Base-by-base conservation (phyloP, 768 basidiomycete species). In the Clitopilus hobsonii region DNA sequence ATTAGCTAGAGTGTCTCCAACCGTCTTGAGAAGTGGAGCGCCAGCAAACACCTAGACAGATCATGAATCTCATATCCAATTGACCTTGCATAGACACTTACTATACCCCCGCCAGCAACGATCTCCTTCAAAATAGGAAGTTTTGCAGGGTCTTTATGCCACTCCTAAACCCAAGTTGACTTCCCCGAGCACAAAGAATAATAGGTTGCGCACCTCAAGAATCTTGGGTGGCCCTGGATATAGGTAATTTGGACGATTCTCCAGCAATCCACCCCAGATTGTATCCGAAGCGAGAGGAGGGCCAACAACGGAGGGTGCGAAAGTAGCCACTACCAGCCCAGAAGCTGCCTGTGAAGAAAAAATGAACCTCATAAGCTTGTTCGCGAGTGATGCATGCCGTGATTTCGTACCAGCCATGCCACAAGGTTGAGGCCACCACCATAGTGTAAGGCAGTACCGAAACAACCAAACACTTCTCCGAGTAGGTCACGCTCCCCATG, bases 1-100 rank as follows among this genome's bases (percentile, higher is more conserved):
- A 16, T 49, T 13, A 5, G 54, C 49, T 13, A 65, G 58, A 29
- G 36, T 38, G 49, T 68, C 61, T 11, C 65, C 67, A n/a, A 55
- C 56, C 2, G 62, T 63, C 51, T 68, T 58, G 11, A 69, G 67
- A 10, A 66, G 53, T 0, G 65, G 62, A 3, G 60, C 65, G 6
- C 67, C 65, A 2, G 57, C 65, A 51, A 60, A 66, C 53, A 64
- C 56, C 67, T 66, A n/a, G 53, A 23, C 13, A 25, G 22, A 14
- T 8, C 3, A 25, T 8, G 7, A 6, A 49, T n/a, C 11, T 41
- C 13, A 6, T 25, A 23, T 28, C 13, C 38, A 4, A n/a, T n/a
- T n/a, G n/a, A 28, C 4, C 14, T n/a, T n/a, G n/a, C n/a, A 2
- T 30, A n/a, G 2, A 7, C 6, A 52, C 61, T 25, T 51, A 63